Conservation (phyloP, 192 early-diverging fungal species). For the Lunasporangiospora selenospora region DNA sequence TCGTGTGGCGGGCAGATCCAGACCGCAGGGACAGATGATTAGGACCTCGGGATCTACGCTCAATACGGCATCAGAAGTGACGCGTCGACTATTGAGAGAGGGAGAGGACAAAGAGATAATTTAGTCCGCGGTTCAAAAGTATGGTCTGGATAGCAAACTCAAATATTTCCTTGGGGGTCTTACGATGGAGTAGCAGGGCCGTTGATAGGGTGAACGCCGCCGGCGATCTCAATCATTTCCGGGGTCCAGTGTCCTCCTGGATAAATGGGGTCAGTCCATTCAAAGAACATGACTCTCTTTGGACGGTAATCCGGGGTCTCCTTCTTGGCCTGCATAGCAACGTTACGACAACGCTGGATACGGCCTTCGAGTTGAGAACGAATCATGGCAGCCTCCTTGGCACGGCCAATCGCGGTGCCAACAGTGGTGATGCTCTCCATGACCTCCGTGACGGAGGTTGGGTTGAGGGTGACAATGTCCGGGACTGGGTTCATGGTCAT, state of each 20-base stretch:
- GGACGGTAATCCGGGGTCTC: slow-evolving; percentile 22
- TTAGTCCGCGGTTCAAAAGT: too few relatives aligned
- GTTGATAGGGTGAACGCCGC: slow-evolving; percentile 56
- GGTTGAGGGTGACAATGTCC: slow-evolving; percentile 46
- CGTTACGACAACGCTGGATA: slow-evolving; percentile 45
- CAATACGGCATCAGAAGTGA: slow-evolving; percentile 31
- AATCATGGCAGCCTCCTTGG: slow-evolving; percentile 33
- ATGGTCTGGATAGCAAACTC: too few relatives aligned
- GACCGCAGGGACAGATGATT: slow-evolving; percentile 58
- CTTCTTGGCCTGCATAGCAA: slow-evolving; percentile 8
- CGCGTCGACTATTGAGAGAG: slow-evolving; percentile 29
- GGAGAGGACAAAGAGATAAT: neutral
- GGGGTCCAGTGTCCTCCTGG: slow-evolving; percentile 62
- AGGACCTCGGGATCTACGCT: slow-evolving; percentile 45
- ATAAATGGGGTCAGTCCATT: slow-evolving; percentile 60
- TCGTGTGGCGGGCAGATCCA: slow-evolving; percentile 51
- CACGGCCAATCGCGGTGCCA: slow-evolving; percentile 45
- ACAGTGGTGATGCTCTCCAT: slow-evolving; percentile 53
- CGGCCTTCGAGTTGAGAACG: slow-evolving; percentile 28
- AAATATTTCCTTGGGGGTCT: too few relatives aligned
- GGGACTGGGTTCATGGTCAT: slow-evolving; percentile 53
- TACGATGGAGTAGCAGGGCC: slow-evolving; percentile 54
- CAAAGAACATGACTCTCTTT: slow-evolving; percentile 53
- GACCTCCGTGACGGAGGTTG: slow-evolving; percentile 51
- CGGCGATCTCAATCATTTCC: slow-evolving; percentile 54